phyloP scores from a whole-genome alignment of 768 basidiomycete genomes.

The Boletus rubropictus region DNA sequence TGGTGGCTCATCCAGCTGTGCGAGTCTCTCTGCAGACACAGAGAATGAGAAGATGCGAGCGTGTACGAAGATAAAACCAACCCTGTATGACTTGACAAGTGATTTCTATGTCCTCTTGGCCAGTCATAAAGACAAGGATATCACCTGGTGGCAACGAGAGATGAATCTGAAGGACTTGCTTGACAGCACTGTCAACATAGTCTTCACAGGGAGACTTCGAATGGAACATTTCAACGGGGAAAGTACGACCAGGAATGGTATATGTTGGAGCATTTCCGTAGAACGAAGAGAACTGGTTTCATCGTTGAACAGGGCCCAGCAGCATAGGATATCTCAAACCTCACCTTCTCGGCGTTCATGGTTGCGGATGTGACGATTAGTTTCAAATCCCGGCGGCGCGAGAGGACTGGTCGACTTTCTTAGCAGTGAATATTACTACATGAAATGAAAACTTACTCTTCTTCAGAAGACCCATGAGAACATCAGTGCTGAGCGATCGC shows the following conservation, averaged over 20 bases:
- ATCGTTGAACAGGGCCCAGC: background rate
- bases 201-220: slow-evolving; percentile 98
- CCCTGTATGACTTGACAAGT: slow-evolving; percentile 93
- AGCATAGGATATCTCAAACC: slow-evolving; percentile 1
- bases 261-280: slow-evolving; percentile 94
- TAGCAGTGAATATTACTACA: background rate
- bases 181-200: slow-evolving; percentile 96
- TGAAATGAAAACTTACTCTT: slow-evolving; percentile 62
- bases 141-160: slow-evolving; percentile 89
- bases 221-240: slow-evolving; percentile 96
- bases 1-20: slow-evolving; percentile 86
- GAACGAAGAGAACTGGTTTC: slow-evolving; percentile 83
- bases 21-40: slow-evolving; percentile 65
- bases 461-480: slow-evolving; percentile 90
- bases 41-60: background rate
- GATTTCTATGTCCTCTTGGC: slow-evolving; percentile 97
- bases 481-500: slow-evolving; percentile 94
- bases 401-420: slow-evolving; percentile 51
- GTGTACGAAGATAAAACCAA: slow-evolving; percentile 29
- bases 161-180: slow-evolving; percentile 96
- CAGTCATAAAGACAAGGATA: slow-evolving; percentile 98
- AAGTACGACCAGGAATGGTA: slow-evolving; percentile 91
- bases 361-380: slow-evolving; percentile 98
- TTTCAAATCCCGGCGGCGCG: slow-evolving; percentile 86
- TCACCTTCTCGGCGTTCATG: slow-evolving; percentile 98